phyloP scores from a whole-genome alignment of 2,329 filamentous ascomycete genomes.

The Aspergillus melleus region DNA sequence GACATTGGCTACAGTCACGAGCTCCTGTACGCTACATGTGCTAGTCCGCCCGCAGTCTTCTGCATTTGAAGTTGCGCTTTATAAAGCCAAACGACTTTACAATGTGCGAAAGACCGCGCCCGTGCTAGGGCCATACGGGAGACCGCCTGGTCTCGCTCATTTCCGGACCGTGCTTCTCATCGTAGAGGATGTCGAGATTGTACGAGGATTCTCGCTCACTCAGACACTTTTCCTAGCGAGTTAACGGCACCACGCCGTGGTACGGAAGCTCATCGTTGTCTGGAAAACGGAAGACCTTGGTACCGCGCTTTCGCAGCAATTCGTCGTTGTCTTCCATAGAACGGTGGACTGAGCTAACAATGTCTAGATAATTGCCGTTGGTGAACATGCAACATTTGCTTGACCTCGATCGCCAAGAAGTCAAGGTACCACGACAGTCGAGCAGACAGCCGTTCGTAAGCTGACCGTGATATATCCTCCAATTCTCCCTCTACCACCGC shows the following conservation, averaged over 20 bases:
- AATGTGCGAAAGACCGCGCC: not conserved
- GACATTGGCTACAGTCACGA: not conserved
- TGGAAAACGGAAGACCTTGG: slow-evolving; percentile 1
- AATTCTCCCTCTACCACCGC: not conserved
- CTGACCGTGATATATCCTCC: not conserved
- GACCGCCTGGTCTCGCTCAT: slow-evolving; percentile 5
- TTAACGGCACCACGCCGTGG: not conserved
- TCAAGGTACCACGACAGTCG: not conserved
- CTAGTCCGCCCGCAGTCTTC: slow-evolving; percentile 3
- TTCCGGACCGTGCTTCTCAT: slow-evolving; percentile 5
- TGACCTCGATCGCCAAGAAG: not conserved
- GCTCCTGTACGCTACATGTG: not conserved
- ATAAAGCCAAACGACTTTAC: slow-evolving; percentile 2
- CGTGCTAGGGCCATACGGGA: slow-evolving; percentile 1
- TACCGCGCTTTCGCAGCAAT: not conserved
- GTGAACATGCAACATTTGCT: slow-evolving; percentile 2
- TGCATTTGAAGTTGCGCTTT: not conserved
- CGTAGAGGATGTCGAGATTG: slow-evolving; percentile 4
- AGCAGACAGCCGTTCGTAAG: not conserved
- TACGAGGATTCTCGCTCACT: not conserved
- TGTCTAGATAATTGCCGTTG: not conserved
- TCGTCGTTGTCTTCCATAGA: not conserved
- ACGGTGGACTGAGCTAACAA: not conserved
- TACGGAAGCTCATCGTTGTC: not conserved
- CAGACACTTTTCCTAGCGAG: not conserved